Conservation (phyloP, 1,284 basidiomycete species). For the Papiliotrema flavescens region DNA sequence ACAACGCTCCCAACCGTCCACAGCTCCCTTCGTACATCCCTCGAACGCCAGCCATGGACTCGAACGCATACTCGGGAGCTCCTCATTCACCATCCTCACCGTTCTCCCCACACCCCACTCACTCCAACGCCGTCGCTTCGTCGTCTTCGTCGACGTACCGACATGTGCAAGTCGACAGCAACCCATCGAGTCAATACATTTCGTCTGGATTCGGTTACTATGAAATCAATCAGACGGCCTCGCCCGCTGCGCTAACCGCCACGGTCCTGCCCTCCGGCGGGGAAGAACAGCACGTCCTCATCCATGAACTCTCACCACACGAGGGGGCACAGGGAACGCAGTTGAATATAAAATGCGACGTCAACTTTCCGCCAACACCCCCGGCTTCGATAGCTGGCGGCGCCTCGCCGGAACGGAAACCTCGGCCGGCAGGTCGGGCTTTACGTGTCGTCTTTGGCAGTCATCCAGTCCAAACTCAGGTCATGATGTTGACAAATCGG, state of each 20-base stretch:
- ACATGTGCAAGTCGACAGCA: not conserved
- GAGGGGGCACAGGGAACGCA: conserved; percentile 29
- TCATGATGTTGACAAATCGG: conserved; percentile 13
- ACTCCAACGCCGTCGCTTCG: not conserved
- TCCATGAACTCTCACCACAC: conserved; percentile 23
- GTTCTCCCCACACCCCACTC: not conserved
- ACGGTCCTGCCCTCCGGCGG: not conserved
- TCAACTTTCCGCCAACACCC: conserved; percentile 21
- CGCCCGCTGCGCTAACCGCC: not conserved
- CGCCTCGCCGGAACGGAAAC: not conserved
- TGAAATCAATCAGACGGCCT: not conserved
- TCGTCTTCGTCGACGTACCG: not conserved
- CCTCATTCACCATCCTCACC: not conserved
- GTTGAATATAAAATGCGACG: conserved; percentile 31
- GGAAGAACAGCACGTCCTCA: conserved; percentile 13
- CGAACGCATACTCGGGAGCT: not conserved
- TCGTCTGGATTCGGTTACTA: not conserved
- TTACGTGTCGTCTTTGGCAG: conserved; percentile 34
- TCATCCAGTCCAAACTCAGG: conserved; percentile 31
- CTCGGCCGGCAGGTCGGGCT: conserved; percentile 10
- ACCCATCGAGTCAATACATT: too few relatives aligned
- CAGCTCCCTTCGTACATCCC: not conserved
- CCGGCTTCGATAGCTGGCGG: not conserved
- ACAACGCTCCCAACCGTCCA: not conserved
- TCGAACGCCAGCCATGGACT: conserved; percentile 1